Percentiles rank a stretch among this genome's conserved stretches.
Evolutionary conservation across 495 filamentous ascomycete species (phyloP).

Genomic region (Mytilinidion resinicola): DNA sequence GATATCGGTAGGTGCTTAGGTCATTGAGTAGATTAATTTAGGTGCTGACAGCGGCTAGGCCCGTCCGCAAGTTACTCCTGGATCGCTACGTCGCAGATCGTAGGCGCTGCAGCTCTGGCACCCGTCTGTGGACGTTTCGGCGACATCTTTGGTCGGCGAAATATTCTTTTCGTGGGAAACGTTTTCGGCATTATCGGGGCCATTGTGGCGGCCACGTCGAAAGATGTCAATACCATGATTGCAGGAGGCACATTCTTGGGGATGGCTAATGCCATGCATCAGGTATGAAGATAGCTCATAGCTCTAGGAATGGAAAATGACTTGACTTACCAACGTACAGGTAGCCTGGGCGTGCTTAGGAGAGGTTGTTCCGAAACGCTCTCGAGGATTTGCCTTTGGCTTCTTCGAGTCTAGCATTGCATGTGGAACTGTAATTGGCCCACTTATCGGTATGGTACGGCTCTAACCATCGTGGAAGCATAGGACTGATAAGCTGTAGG

Average conservation of each 20-base stretch:
- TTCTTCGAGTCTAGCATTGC: neutral
- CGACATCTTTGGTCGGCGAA: slow-evolving; percentile 1
- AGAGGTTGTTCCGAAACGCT: neutral
- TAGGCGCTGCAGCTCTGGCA: neutral
- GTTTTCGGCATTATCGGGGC: neutral
- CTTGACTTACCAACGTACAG: no score
- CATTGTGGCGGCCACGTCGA: neutral
- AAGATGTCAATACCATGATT: neutral
- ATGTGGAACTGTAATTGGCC: neutral
- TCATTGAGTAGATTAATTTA: neutral
- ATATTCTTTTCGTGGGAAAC: neutral
- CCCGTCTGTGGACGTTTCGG: neutral
- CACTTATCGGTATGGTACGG: neutral
- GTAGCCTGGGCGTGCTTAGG: neutral
- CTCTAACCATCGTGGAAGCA: no score
- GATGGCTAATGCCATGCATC: neutral
- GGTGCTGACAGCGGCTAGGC: neutral
- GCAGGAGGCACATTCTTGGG: neutral
- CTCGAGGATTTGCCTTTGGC: neutral
- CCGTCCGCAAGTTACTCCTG: neutral
- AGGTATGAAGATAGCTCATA: neutral
- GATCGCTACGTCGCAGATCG: neutral
- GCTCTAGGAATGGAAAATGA: no score
- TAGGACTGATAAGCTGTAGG: neutral
- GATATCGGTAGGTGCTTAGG: neutral